Percentiles rank a stretch among this genome's conserved stretches.
Evolutionary conservation across 306 rosid genomes (phyloP).

Genomic region (Mimosa bimucronata): DNA sequence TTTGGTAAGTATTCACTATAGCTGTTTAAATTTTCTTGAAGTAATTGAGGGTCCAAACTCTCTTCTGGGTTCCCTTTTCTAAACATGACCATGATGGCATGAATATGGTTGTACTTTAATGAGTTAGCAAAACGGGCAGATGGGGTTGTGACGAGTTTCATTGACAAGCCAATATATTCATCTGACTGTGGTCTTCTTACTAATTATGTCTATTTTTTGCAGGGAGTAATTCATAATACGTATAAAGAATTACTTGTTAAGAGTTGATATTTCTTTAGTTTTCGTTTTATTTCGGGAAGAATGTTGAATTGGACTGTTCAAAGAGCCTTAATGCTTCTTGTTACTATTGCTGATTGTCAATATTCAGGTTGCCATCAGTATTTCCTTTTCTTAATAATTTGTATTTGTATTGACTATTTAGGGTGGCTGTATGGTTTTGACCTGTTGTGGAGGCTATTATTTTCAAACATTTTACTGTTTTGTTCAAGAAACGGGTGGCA

Average conservation of each 20-base stretch:
- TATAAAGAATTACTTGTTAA: too few species aligned
- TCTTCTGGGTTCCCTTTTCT: too few species aligned
- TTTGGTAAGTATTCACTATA: too few species aligned
- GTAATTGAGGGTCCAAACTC: too few species aligned
- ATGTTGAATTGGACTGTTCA: background rate
- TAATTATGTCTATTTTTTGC: background rate
- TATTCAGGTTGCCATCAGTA: background rate
- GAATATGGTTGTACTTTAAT: too few species aligned
- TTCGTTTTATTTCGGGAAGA: background rate
- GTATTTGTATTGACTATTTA: background rate
- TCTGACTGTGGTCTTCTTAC: background rate
- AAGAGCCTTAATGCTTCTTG: background rate
- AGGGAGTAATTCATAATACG: background rate
- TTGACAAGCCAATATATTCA: background rate
- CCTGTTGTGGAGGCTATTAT: background rate
- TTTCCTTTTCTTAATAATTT: too few species aligned
- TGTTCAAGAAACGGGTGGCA: background rate
- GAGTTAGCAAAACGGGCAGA: too few species aligned
- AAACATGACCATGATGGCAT: too few species aligned
- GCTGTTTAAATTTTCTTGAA: too few species aligned
- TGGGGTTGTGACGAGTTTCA: background rate
- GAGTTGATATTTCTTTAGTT: background rate
- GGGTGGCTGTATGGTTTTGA: background rate
- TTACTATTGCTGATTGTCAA: background rate
- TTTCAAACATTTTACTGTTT: background rate